Evolutionary conservation across 176 grass and related monocot species (phyloP).

Genomic region (Triticum urartu): DNA sequence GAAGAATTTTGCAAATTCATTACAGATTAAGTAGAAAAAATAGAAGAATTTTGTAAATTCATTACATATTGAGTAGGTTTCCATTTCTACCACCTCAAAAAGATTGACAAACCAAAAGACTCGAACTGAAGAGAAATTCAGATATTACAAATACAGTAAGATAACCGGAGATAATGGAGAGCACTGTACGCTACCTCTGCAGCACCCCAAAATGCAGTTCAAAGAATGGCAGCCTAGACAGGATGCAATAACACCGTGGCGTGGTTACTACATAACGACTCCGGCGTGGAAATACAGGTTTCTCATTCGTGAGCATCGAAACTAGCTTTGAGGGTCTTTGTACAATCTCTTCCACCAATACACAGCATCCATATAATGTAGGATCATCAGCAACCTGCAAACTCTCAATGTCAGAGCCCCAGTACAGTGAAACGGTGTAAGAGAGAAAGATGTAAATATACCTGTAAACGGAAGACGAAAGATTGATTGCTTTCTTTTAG

Average conservation of each 20-base stretch:
- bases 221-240: constrained; percentile 94
- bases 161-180: not conserved
- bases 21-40: not conserved
- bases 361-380: constrained; percentile 94
- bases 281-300: constrained; percentile 47
- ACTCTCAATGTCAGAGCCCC: constrained; percentile 35
- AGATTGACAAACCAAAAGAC: not conserved
- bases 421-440: not conserved
- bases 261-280: constrained; percentile 91
- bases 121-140: not conserved
- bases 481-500: constrained; percentile 96
- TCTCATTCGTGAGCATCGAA: constrained; percentile 71
- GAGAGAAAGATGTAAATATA: constrained; percentile 38
- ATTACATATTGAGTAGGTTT: not conserved
- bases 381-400: constrained; percentile 89
- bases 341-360: constrained; percentile 95
- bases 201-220: constrained; percentile 95
- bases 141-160: not conserved
- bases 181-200: constrained; percentile 61
- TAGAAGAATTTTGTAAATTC: not conserved
- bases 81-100: not conserved
- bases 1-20: not conserved
- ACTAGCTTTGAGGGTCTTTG: constrained; percentile 89
- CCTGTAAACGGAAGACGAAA: constrained; percentile 97
- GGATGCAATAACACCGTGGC: constrained; percentile 92